Evolutionary conservation across 1,284 basidiomycete genomes (phyloP).

Genomic region (Lignosus rhinocerotis): DNA sequence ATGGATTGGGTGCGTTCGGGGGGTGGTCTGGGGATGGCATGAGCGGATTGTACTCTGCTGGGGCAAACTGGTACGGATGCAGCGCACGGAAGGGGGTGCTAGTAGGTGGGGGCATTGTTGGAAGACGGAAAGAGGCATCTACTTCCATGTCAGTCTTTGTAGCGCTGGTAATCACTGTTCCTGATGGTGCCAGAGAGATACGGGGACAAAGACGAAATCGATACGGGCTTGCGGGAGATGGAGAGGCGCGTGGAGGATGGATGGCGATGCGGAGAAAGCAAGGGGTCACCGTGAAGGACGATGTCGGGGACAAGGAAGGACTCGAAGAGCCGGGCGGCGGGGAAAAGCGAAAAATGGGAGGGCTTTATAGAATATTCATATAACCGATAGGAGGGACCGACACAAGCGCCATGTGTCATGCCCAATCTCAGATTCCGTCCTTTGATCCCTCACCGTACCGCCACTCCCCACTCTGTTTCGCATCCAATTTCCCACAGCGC

Average conservation of each 20-base stretch:
- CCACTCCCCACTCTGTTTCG: constrained; percentile 15
- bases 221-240: neutral
- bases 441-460: constrained; percentile 13
- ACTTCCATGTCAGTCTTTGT: constrained; percentile 31
- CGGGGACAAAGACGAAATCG: neutral
- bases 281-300: neutral
- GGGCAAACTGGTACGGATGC: constrained; percentile 28
- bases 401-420: constrained; percentile 15
- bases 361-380: constrained; percentile 26
- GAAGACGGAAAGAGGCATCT: constrained; percentile 29
- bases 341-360: constrained; percentile 22
- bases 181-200: constrained; percentile 20
- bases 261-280: neutral
- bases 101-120: constrained; percentile 25
- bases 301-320: constrained; percentile 7
- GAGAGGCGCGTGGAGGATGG: neutral
- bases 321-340: constrained; percentile 15
- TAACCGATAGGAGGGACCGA: constrained; percentile 14
- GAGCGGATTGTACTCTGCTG: constrained; percentile 26
- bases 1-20: constrained; percentile 20
- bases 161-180: constrained; percentile 28
- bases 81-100: constrained; percentile 24
- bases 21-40: constrained; percentile 24
- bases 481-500: neutral
- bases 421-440: constrained; percentile 13